Conservation (phyloP, 2,329 filamentous ascomycete genomes). For the Aspergillus quadricinctus region DNA sequence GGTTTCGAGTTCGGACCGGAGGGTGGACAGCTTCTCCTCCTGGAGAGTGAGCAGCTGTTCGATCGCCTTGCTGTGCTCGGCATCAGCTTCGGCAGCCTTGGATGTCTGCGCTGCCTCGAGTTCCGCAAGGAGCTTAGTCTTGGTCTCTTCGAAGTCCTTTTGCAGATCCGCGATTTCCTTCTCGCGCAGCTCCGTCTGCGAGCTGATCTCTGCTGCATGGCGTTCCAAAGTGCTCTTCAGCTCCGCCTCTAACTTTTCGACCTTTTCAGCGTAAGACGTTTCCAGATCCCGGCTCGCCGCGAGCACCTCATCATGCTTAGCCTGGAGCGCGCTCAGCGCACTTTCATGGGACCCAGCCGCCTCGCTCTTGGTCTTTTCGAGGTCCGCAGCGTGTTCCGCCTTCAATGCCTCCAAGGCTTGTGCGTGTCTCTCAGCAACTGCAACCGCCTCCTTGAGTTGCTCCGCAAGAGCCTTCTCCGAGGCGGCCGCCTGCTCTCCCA, state of each 20-base stretch:
- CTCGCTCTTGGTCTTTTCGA: conserved; percentile 29
- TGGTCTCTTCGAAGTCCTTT: conserved; percentile 31
- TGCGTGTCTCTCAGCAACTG: conserved; percentile 30
- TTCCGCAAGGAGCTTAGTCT: conserved; percentile 33
- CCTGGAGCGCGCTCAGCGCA: conserved; percentile 29
- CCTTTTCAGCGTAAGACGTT: conserved; percentile 26
- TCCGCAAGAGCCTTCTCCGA: conserved; percentile 33
- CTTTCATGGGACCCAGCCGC: conserved; percentile 27
- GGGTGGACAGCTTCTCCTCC: conserved; percentile 35
- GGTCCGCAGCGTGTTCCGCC: conserved; percentile 30
- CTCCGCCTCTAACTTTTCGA: conserved; percentile 26
- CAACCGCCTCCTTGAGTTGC: conserved; percentile 25
- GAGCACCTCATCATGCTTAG: conserved; percentile 31
- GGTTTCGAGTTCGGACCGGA: conserved; percentile 34
- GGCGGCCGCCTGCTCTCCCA: conserved; percentile 32
- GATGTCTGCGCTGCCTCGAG: conserved; percentile 32
- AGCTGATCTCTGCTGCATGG: conserved; percentile 24
- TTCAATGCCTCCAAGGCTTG: conserved; percentile 32
- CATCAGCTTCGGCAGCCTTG: conserved; percentile 33
- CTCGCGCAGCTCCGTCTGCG: conserved; percentile 24
- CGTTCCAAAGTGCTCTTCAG: conserved; percentile 17
- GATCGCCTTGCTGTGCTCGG: conserved; percentile 36
- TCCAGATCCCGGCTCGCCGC: conserved; percentile 26
- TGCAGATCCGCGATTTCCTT: conserved; percentile 33
- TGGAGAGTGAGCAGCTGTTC: conserved; percentile 38